phyloP scores from a whole-genome alignment of 305 asterid species.

The Fraxinus angustifolia region DNA sequence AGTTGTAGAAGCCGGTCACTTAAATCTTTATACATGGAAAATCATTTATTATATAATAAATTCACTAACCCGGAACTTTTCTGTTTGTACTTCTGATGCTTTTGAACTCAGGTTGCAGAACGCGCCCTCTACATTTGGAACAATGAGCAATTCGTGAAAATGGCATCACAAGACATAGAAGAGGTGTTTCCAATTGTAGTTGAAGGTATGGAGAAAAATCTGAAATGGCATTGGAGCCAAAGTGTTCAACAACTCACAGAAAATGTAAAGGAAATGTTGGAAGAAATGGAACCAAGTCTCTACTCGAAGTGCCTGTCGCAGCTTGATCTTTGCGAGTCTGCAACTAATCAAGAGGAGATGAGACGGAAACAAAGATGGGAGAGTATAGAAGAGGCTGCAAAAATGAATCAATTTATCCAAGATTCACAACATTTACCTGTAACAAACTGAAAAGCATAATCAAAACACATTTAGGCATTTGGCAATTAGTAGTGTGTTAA shows the following conservation, averaged over 20 bases:
- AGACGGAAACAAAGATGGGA: conserved; percentile 56
- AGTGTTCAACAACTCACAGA: conserved; percentile 60
- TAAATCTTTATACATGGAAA: background rate
- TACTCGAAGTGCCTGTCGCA: conserved; percentile 51
- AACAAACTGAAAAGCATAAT: background rate
- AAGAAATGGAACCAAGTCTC: conserved; percentile 55
- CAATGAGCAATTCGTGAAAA: conserved; percentile 74
- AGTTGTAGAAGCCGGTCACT: background rate
- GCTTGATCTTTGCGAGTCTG: conserved; percentile 37
- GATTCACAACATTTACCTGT: background rate
- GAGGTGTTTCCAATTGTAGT: conserved; percentile 58
- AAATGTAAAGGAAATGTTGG: conserved; percentile 66
- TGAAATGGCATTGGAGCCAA: conserved; percentile 65
- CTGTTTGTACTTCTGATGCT: background rate
- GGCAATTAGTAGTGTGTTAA: background rate
- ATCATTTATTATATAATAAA: background rate
- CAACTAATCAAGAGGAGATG: conserved; percentile 32
- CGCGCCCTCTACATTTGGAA: conserved; percentile 81
- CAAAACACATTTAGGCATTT: background rate
- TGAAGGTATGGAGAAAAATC: conserved; percentile 63
- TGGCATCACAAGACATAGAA: conserved; percentile 55
- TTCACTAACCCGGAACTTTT: background rate
- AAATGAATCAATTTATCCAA: conserved; percentile 20
- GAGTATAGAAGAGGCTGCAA: conserved; percentile 50
- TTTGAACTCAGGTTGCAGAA: conserved; percentile 64